Evolutionary conservation across 73 alveolate species (phyloP), one percentile per base, ranked within the genome.

Genomic region (Loxodes magnus): DNA sequence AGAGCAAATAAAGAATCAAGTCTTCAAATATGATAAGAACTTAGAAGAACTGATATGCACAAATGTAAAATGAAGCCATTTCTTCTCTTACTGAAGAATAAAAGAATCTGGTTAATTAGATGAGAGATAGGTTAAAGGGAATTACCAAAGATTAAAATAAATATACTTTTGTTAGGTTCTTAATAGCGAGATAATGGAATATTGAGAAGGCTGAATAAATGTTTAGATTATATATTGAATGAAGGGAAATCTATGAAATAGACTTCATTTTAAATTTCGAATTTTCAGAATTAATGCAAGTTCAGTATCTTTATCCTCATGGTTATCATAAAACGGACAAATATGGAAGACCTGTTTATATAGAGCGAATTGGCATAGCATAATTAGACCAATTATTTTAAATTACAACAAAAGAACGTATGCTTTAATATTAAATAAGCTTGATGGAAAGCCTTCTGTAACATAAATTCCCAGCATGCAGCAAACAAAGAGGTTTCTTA

Each of bases 191-290:
- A 31, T 25, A 55, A 20, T 54, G 48, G 39, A 43, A 49, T 22
- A 53, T 67, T 27, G 57, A 67, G 51, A 17, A 24, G n/a, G 20
- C 79, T n/a, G 39, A 53, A 35, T 31, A 52, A 43, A 66, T 50
- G 56, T 54, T 66, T 20, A 0, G 46, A 20, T 46, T 56, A 38
- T 66, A 66, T 43, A 51, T 66, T 29, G 57, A 66, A 53, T 84
- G 93, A 91, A 60, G 96, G 58, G 50, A 46, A 37, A 87, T 79
- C 37, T 50, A 58, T 26, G 84, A 58, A 12, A 78, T 81, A 0
- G 95, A 82, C 43, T 15, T 19, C 6, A 71, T 81, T 0, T 29
- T 58, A 9, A 51, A 42, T 33, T 67, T 56, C 59, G 55, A 42
- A 31, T 69, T 68, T 43, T 6, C 64, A 21, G 83, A 74, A 26